phyloP scores from a whole-genome alignment of 306 rosid genomes.

The Vigna mungo region DNA sequence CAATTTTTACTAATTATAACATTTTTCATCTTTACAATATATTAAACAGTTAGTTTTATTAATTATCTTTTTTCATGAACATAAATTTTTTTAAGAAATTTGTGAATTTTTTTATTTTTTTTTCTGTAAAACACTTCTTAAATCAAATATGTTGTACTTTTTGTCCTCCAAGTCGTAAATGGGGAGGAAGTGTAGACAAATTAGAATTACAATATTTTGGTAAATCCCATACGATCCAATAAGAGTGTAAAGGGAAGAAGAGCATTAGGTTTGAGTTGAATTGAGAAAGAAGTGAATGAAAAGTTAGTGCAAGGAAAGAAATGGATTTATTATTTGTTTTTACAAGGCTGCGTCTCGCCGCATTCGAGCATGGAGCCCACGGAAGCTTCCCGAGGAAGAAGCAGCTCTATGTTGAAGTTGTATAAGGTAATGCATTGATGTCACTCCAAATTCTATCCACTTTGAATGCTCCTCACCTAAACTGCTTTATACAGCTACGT shows the following conservation, averaged over 20 bases:
- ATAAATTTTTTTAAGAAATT: no score
- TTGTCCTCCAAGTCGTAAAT: conserved; percentile 18
- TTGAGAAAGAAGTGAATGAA: conserved; percentile 26
- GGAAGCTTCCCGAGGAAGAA: conserved; percentile 47
- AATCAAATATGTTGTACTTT: neutral
- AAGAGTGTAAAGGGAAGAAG: neutral
- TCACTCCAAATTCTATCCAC: conserved; percentile 26
- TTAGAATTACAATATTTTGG: neutral
- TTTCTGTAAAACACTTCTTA: no score
- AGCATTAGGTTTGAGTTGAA: neutral
- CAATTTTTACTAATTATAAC: neutral
- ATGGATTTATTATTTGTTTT: conserved; percentile 13
- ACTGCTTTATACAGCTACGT: neutral
- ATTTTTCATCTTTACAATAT: neutral
- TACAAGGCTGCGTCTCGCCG: conserved; percentile 76
- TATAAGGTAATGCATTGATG: neutral
- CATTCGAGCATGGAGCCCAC: conserved; percentile 63
- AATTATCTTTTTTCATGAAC: no score
- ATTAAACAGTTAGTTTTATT: no score
- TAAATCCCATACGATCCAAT: conserved; percentile 10
- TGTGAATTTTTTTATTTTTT: no score
- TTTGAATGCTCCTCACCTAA: neutral
- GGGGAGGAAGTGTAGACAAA: conserved; percentile 45
- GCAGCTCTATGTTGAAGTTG: conserved; percentile 18
- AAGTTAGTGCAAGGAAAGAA: conserved; percentile 31